Evolutionary conservation across 2,329 filamentous ascomycete species (phyloP).

Genomic region (Elsinoe necatrix): DNA sequence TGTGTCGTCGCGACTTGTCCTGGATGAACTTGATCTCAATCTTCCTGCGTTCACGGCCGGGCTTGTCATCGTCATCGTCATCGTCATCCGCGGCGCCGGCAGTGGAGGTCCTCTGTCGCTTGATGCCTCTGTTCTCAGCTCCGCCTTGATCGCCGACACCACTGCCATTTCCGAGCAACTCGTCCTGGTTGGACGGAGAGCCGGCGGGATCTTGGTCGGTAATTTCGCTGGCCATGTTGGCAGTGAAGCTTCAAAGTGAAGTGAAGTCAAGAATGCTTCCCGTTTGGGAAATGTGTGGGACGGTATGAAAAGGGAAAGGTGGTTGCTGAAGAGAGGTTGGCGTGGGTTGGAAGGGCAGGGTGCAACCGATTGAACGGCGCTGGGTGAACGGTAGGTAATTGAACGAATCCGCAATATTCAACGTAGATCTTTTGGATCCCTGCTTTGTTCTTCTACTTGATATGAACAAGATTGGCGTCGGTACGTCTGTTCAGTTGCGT

Average conservation of each 20-base stretch:
- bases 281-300: conserved; percentile 15
- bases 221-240: conserved; percentile 37
- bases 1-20: conserved; percentile 98
- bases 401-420: conserved; percentile 8
- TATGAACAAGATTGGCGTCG: conserved; percentile 6
- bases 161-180: conserved; percentile 60
- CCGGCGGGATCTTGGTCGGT: conserved; percentile 45
- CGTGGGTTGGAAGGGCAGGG: conserved; percentile 5
- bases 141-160: conserved; percentile 30
- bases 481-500: neutral
- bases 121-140: conserved; percentile 67
- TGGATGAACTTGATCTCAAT: conserved; percentile 99
- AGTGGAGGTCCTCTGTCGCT: conserved; percentile 67
- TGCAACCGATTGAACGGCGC: conserved; percentile 10
- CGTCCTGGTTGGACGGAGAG: conserved; percentile 44
- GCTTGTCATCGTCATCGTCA: conserved; percentile 96
- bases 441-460: neutral
- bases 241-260: conserved; percentile 9
- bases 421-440: conserved; percentile 1
- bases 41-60: conserved; percentile 94
- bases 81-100: conserved; percentile 68
- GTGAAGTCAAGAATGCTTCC: conserved; percentile 11
- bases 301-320: conserved; percentile 8
- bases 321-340: conserved; percentile 6
- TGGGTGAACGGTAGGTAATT: neutral